Percentiles rank a stretch among this genome's conserved stretches.
Conservation (phyloP, 2,329 filamentous ascomycete species). For the Zymoseptoria crescenta region DNA sequence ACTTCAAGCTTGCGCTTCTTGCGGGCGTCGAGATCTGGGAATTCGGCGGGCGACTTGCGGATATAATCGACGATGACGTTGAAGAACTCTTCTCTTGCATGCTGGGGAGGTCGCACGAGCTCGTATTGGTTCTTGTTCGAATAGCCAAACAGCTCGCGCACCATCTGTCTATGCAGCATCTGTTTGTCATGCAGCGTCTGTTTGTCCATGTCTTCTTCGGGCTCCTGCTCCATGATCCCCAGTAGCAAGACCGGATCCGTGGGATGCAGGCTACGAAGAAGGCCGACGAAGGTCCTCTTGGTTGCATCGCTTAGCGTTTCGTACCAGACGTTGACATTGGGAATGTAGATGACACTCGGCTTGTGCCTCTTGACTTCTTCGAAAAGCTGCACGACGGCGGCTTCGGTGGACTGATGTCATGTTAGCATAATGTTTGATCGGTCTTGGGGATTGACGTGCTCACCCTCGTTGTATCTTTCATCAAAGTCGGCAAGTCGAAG, state of each 20-base stretch:
- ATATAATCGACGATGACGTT: constrained; percentile 65
- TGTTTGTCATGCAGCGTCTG: constrained; percentile 23
- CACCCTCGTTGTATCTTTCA: constrained; percentile 69
- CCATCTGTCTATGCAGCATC: constrained; percentile 37
- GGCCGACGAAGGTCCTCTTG: constrained; percentile 72
- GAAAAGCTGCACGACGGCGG: constrained; percentile 83
- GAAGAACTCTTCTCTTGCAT: constrained; percentile 71
- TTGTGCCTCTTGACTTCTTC: constrained; percentile 90
- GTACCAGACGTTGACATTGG: constrained; percentile 84
- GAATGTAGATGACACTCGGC: constrained; percentile 91
- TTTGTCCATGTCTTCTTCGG: constrained; percentile 48
- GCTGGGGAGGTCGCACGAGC: constrained; percentile 57
- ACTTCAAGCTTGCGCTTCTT: constrained; percentile 77
- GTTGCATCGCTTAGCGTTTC: constrained; percentile 55
- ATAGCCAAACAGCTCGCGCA: constrained; percentile 76
- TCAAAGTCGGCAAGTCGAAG: constrained; percentile 80
- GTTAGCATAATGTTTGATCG: constrained; percentile 7
- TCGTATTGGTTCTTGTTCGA: constrained; percentile 69
- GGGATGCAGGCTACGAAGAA: constrained; percentile 74
- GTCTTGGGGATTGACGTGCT: constrained; percentile 29
- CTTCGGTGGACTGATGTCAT: constrained; percentile 56
- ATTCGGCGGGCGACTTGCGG: constrained; percentile 70
- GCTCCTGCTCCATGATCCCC: constrained; percentile 69
- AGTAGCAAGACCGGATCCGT: constrained; percentile 84
- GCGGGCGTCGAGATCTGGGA: constrained; percentile 76